Evolutionary conservation across 441 rosid genomes (phyloP), one percentile per base, ranked within the genome.

Genomic region (Eruca vesicaria): DNA sequence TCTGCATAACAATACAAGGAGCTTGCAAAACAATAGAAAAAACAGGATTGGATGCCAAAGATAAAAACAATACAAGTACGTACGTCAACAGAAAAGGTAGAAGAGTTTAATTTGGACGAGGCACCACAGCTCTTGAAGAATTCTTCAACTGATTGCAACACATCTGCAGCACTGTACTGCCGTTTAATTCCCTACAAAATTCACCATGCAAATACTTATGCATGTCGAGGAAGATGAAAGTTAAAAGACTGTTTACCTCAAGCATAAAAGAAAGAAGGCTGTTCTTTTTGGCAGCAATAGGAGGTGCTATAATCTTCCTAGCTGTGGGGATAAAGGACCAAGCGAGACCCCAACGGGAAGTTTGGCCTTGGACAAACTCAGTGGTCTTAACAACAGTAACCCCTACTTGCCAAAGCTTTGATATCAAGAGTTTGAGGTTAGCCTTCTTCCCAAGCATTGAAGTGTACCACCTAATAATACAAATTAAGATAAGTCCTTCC

Each of bases 321-420:
- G 76, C 63, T 32, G 88, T 85, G 71, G 95, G 93, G 72, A 88
- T 63, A 68, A 90, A 93, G 43, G 98, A 93, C 97, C 98, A 93
- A 55, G 97, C 98, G 68, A 96, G 88, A 57, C 98, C 97, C 99
- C 99, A 93, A 63, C 97, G 88, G 60, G 89, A 83, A 61, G 99
- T 93, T 81, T 87, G 86, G 9, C 99, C 99, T 79, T 96, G 97
- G 58, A 89, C 89, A 81, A 93, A 96, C 72, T 96, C 98, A 58
- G 93, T 93, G 65, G 98, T 89, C 82, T 89, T 93, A 57, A 96
- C 97, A 41, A 93, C 56, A 43, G 97, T 87, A 45, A 75, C 97
- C 66, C 97, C 86, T 16, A 82, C 93, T 43, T 84, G 86, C 62
- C 96, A 79, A 69, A 96, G 98, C 87, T 87, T 90, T 67, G 97